Conservation (phyloP, 1,139 yeast genomes). For the Geotrichum reessii region DNA sequence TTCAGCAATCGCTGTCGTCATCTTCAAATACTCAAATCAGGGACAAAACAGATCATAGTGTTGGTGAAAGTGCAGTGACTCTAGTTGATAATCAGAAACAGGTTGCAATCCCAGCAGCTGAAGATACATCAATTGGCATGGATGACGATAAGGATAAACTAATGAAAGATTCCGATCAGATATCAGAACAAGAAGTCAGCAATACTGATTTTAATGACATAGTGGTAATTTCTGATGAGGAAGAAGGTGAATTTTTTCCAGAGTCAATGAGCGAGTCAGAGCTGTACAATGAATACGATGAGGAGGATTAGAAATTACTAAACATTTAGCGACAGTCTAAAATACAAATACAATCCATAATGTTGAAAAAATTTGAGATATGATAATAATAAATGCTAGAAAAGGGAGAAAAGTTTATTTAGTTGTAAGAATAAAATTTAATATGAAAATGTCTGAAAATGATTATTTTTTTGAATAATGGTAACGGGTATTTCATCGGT, state of each 20-base stretch:
- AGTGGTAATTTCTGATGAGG: slow-evolving; percentile 3
- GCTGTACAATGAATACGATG: slow-evolving; percentile 19
- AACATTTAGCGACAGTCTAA: no score
- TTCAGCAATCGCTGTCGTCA: background rate
- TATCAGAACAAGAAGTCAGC: background rate
- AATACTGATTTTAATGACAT: background rate
- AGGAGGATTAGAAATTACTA: background rate
- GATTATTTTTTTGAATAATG: no score
- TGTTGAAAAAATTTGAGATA: no score
- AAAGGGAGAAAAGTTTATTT: no score
- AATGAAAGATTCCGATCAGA: background rate
- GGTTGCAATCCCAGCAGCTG: background rate
- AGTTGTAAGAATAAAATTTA: no score
- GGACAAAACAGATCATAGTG: background rate
- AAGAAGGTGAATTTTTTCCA: slow-evolving; percentile 26
- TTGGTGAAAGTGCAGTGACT: background rate
- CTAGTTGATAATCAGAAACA: background rate
- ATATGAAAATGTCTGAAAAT: no score
- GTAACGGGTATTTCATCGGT: no score
- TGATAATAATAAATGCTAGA: no score
- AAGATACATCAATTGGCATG: background rate
- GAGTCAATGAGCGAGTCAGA: slow-evolving; percentile 32
- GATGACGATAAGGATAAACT: background rate
- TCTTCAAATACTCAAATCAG: background rate
- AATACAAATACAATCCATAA: no score